Evolutionary conservation across 257 asterid species (phyloP), one percentile per base, ranked within the genome.

Genomic region (Penstemon barbatus): DNA sequence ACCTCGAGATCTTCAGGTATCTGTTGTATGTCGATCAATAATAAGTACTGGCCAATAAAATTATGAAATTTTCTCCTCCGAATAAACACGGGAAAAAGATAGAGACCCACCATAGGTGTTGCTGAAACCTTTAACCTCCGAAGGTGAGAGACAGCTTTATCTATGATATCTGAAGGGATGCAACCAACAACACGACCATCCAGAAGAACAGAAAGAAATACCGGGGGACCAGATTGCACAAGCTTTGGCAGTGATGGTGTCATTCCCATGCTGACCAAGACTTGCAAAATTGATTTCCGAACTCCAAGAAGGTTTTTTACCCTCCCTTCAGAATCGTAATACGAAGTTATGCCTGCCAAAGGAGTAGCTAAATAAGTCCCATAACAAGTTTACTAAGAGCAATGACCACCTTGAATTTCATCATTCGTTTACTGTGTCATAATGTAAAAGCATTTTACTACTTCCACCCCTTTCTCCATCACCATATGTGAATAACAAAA

Each of bases 1-100:
- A 93, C 94, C 87, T 93, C 98, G 71, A 93, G 95, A 80, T 93
- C 98, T 66, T 86, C 81, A 53, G 97, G 98, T 75, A 93, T 88
- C 98, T 92, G 87, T 13, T 55, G 59, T 50, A 76, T 65, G 42
- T 42, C 57, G 51, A 65, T 8, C 4, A 50, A 48, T 41, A 63
- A 65, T 68, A 65, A 75, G 66, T 64, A 53, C 37, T 4, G 33
- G 75, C 66, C 37, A 50, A 41, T 37, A 62, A 45, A 15, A 66
- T 8, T 33, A n/a, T 10, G 18, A 25, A 12, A 64, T 9, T 40
- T 53, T 11, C 41, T 7, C 45, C n/a, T 44, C n/a, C 52, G 63
- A 11, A 6, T 51, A 58, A 67, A 38, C n/a, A 55, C n/a, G 55
- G 63, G 11, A 6, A 56, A 58, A 67, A 38, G 71, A 70, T 36